Base-by-base conservation (phyloP, 805 yeast genomes). In the Limtongia smithiae region DNA sequence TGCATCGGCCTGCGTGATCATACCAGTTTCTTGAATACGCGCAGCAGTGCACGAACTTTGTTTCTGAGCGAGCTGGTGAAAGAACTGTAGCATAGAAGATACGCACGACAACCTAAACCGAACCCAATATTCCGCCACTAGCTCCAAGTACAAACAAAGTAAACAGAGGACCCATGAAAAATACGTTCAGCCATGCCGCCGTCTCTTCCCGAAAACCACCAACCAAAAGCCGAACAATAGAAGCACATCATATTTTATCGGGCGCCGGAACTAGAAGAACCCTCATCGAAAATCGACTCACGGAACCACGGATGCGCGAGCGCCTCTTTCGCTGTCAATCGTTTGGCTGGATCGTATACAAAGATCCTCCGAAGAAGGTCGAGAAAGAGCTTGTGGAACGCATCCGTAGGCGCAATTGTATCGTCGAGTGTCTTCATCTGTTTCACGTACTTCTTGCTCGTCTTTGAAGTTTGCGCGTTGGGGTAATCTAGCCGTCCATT, bases 261-360 rank as follows among this genome's bases (percentile, higher is more conserved):
- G 5, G 28, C 44, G 15, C 45, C 48, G 3, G 38, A 32, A 15
- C 48, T 43, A 21, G 6, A 25, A 3, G 37, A 30, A 4, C 56
- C 56, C 18, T 51, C 53, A 35, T 51, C 56, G 21, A 12, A 12
- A 12, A n/a, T 9, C 7, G 22, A 21, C 35, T 52, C 44, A 15
- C 34, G 20, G 40, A 94, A 82, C 85, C 96, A 93, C 41, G 86
- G 88, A 66, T 87, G 95, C 51, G 75, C 73, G 57, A 87, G 72
- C 0, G 94, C 93, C 55, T 83, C 83, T 50, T 75, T 77, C 3
- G 91, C 95, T 1, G 86, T 78, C 45, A 85, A 79, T 57, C 95
- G 72, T 61, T 81, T 74, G 2, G 73, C 64, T 1, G 95, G 94
- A 62, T 86, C 87, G 60, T 82, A 82, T 25, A 76, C 80, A 54